These are phyloP conservation scores for Colletotrichum cuscutae DNA, from an alignment of 2,329 filamentous ascomycete genomes.

Conservation along the genomic window DNA sequence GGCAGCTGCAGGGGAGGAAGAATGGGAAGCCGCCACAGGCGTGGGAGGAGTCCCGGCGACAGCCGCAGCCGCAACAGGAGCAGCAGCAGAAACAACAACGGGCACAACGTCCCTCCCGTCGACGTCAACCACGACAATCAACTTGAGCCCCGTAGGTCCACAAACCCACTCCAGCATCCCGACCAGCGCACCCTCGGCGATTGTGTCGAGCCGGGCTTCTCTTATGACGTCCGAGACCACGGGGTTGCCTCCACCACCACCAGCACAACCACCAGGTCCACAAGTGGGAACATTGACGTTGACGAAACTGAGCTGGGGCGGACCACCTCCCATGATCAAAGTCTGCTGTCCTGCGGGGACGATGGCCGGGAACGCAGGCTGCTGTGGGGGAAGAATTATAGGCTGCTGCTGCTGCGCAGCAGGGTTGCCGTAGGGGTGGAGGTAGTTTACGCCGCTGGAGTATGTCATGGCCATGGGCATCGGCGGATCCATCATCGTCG, in stretches of 20 bases:
- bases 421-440: constrained; percentile 10
- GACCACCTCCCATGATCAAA: background rate
- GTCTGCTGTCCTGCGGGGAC: background rate
- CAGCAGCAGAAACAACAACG: background rate
- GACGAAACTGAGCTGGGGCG: background rate
- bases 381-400: background rate
- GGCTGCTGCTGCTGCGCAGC: too few relatives aligned
- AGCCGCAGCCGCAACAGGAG: background rate
- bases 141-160: constrained; percentile 19
- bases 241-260: background rate
- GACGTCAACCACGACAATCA: constrained; percentile 10
- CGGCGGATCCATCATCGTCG: background rate
- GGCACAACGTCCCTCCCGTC: background rate
- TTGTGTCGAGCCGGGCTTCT: background rate
- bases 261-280: background rate
- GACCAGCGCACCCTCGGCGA: background rate
- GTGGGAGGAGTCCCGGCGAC: background rate
- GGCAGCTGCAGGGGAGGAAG: background rate
- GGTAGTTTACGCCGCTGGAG: constrained; percentile 17
- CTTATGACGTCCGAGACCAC: constrained; percentile 18
- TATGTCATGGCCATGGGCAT: constrained; percentile 23
- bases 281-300: background rate
- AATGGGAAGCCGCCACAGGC: background rate
- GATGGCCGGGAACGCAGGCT: background rate
- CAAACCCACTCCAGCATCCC: constrained; percentile 20